Evolutionary conservation across 2,329 filamentous ascomycete genomes (phyloP), one percentile per base, ranked within the genome.

Genomic region (Fusarium sterilihyphosum): DNA sequence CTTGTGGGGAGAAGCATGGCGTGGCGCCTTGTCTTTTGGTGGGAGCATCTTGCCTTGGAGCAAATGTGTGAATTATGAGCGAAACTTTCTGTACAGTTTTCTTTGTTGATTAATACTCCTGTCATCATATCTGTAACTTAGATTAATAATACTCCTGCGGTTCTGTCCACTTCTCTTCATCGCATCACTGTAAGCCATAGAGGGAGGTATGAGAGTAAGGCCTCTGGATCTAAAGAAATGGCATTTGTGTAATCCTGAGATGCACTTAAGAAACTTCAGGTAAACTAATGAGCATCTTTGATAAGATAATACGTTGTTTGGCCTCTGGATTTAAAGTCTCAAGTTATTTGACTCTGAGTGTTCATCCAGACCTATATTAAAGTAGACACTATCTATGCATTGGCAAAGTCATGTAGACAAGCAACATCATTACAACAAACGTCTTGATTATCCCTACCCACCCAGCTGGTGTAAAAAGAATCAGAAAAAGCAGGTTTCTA

Each of bases 21-120:
- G 72, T 38, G 72, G 72, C 68, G 68, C 72, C 70, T 74, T 69
- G 61, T 62, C 43, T 71, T 67, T 40, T 57, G 65, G 54, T 41
- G 58, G 63, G 66, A 74, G 74, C 77, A 79, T 76, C 61, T 60
- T 70, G 63, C 70, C 67, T 71, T 52, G 67, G 73, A 75, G 70
- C 66, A 79, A 67, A 74, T 40, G 49, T 61, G 66, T 65, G 69
- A 31, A 33, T 49, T 64, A 38, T 73, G 38, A 65, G 40, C 56
- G 54, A 24, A 38, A 58, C 29, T 29, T 44, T 22, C 52, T 61
- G 56, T 50, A 57, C 57, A 56, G 59, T 59, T 53, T 73, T 67
- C 52, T 67, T 70, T 59, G 52, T 62, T 63, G 24, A 52, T 35
- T 57, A 58, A 66, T 64, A 33, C 33, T 71, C 57, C 26, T 60